Evolutionary conservation across 1,284 basidiomycete species (phyloP).

Genomic region (Ganoderma multipileum): DNA sequence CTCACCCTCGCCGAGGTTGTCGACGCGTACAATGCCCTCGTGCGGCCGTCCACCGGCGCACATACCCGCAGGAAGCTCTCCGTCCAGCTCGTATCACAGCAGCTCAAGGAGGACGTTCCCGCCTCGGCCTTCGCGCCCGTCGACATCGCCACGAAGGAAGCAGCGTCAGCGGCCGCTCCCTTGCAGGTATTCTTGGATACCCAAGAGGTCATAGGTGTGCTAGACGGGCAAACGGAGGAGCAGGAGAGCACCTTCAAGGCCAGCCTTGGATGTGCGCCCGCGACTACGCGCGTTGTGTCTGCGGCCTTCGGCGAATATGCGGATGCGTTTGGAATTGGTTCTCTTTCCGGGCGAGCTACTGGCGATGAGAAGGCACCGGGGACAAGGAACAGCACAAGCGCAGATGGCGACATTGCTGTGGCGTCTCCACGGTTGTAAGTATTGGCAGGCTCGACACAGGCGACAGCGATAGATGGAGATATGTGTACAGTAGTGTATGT

Average conservation of each 20-base stretch:
- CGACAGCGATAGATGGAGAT: not conserved
- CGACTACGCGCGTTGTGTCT: slow-evolving; percentile 30
- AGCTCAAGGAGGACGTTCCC: slow-evolving; percentile 22
- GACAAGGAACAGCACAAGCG: not conserved
- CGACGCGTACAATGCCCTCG: slow-evolving; percentile 32
- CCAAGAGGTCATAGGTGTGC: slow-evolving; percentile 2
- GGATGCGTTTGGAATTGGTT: not conserved
- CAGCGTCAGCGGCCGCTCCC: not conserved
- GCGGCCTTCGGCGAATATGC: slow-evolving; percentile 24
- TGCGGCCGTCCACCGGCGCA: slow-evolving; percentile 31
- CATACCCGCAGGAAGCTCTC: slow-evolving; percentile 38
- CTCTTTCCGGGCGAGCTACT: not conserved
- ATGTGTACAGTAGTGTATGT: not conserved
- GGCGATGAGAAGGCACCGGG: not conserved
- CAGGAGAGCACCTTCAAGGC: slow-evolving; percentile 32
- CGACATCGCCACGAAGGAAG: not conserved
- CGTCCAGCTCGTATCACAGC: slow-evolving; percentile 38
- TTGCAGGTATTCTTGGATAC: not conserved
- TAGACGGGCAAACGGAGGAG: slow-evolving; percentile 17
- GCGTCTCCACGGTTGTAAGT: slow-evolving; percentile 1
- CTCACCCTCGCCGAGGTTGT: slow-evolving; percentile 34
- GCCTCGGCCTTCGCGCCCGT: not conserved
- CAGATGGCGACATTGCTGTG: not conserved
- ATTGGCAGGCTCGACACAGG: not conserved
- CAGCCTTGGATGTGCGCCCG: slow-evolving; percentile 32